Percentiles rank a stretch among this genome's conserved stretches.
These are phyloP conservation scores for Blastomyces silverae DNA, from an alignment of 2,329 filamentous ascomycete genomes.

Conservation along the genomic window DNA sequence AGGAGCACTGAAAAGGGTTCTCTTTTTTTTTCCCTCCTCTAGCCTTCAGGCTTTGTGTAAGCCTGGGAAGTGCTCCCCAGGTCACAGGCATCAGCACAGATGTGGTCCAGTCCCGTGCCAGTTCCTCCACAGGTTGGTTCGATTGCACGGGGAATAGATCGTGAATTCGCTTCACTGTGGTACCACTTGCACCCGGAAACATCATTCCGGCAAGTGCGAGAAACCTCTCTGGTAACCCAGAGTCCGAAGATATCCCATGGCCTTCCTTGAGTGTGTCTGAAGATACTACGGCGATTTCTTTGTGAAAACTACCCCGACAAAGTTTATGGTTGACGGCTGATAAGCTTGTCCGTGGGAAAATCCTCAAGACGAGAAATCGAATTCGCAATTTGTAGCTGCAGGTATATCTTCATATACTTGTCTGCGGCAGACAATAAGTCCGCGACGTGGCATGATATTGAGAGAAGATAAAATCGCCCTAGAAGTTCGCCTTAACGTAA, in stretches of 20 bases:
- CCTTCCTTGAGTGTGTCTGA: constrained; percentile 14
- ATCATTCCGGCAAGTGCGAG: constrained; percentile 3
- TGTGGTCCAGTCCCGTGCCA: constrained; percentile 17
- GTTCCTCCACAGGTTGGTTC: constrained; percentile 8
- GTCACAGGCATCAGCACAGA: no score
- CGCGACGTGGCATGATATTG: constrained; percentile 1
- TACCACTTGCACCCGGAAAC: constrained; percentile 10
- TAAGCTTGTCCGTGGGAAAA: not conserved
- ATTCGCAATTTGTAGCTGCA: constrained; percentile 9
- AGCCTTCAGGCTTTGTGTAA: no score
- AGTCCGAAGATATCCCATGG: not conserved
- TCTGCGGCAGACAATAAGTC: not conserved
- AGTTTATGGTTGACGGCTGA: no score
- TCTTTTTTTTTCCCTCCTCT: no score
- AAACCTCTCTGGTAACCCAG: constrained; percentile 15
- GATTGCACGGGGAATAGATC: constrained; percentile 9
- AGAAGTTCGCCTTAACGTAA: not conserved
- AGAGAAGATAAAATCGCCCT: constrained; percentile 15
- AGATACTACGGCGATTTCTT: constrained; percentile 9
- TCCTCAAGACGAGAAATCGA: not conserved
- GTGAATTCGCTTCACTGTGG: constrained; percentile 10
- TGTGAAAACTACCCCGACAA: constrained; percentile 2
- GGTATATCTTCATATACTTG: constrained; percentile 12
- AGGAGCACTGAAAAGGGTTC: no score
- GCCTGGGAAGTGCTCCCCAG: no score